phyloP scores from a whole-genome alignment of 2,329 filamentous ascomycete species.

The Talaromyces sp. region DNA sequence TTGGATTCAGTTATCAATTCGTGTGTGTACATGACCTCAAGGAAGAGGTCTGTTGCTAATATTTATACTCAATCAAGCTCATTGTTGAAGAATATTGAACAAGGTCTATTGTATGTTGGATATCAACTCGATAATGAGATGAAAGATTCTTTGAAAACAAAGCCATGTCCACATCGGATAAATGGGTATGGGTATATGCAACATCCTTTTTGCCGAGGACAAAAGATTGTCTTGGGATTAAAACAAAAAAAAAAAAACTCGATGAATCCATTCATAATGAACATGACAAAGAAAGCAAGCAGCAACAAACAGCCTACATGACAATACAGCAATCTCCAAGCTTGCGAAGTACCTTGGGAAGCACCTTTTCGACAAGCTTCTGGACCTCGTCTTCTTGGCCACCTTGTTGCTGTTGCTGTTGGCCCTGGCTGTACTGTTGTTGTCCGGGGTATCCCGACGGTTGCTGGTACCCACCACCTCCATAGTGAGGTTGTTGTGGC shows the following conservation, averaged over 20 bases:
- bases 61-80: not conserved
- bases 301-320: constrained; percentile 53
- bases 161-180: not conserved
- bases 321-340: constrained; percentile 68
- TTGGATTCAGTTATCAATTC: too few relatives aligned
- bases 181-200: not conserved
- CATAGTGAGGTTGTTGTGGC: constrained; percentile 30
- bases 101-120: not conserved
- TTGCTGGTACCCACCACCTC: constrained; percentile 33
- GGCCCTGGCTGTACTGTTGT: constrained; percentile 20
- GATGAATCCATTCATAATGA: not conserved
- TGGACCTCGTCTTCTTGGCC: constrained; percentile 54
- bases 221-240: not conserved
- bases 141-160: not conserved
- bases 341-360: constrained; percentile 59
- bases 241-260: not conserved
- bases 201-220: not conserved
- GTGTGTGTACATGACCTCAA: not conserved
- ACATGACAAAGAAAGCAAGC: not conserved
- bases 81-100: not conserved
- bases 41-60: not conserved
- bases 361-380: constrained; percentile 56
- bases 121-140: not conserved
- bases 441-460: constrained; percentile 35
- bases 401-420: constrained; percentile 37